Conservation (phyloP, 2,329 filamentous ascomycete species). For the Pseudocercospora eumusae region DNA sequence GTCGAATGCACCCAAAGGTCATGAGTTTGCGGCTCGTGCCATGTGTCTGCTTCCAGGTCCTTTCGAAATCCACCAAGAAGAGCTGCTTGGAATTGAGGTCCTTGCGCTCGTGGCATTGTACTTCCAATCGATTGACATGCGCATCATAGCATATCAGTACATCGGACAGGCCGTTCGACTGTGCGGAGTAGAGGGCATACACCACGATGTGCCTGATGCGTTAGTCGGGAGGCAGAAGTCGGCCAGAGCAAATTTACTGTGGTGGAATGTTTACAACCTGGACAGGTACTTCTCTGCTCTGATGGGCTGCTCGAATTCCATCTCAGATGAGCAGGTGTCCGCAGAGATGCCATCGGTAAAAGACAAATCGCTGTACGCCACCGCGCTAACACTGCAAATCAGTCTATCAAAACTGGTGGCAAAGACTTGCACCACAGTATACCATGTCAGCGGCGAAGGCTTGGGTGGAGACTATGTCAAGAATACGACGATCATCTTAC, state of each 20-base stretch:
- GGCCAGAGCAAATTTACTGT: conserved; percentile 50
- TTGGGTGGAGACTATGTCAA: conserved; percentile 18
- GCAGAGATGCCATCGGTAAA: conserved; percentile 31
- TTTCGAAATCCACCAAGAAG: conserved; percentile 19
- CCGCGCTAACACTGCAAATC: conserved; percentile 16
- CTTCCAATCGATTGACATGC: conserved; percentile 25
- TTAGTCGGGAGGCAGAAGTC: conserved; percentile 15
- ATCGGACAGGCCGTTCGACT: conserved; percentile 55
- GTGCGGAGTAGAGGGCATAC: conserved; percentile 20
- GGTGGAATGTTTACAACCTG: conserved; percentile 58
- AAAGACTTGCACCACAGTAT: conserved; percentile 17
- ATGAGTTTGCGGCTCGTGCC: conserved; percentile 23
- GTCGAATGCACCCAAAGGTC: conserved; percentile 41
- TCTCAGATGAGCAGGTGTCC: conserved; percentile 55
- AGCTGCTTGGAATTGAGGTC: conserved; percentile 17
- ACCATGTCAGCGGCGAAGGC: conserved; percentile 14
- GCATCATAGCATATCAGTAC: conserved; percentile 27
- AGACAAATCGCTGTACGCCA: conserved; percentile 13
- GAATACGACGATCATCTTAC: conserved; percentile 28
- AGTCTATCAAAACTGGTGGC: conserved; percentile 16
- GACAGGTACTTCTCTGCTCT: conserved; percentile 58
- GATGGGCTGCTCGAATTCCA: conserved; percentile 55
- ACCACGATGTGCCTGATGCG: conserved; percentile 16
- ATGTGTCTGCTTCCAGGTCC: conserved; percentile 13
- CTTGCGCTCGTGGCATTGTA: conserved; percentile 21